A percentile compares a stretch with the other conserved stretches of the same genome.
These are phyloP conservation scores for Aspergillus sp. DNA, from an alignment of 2,329 filamentous ascomycete genomes.

Conservation along the genomic window DNA sequence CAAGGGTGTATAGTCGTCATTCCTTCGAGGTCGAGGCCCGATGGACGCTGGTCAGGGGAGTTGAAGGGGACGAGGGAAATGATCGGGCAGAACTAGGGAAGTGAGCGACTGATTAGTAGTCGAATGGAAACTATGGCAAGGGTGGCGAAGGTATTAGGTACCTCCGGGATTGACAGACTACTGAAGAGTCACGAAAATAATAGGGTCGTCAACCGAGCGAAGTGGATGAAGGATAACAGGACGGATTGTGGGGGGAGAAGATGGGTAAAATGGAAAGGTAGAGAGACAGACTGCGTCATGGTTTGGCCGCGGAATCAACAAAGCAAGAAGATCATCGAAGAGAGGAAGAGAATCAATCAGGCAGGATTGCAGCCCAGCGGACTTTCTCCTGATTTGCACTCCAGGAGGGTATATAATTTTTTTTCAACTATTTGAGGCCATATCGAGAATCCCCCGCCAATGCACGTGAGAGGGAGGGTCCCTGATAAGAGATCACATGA, in stretches of 20 bases:
- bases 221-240: slow-evolving; percentile 27
- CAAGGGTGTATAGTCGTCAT: neutral
- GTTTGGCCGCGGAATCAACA: slow-evolving; percentile 20
- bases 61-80: too few relatives aligned
- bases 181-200: too few relatives aligned
- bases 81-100: too few relatives aligned
- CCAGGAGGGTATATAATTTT: neutral
- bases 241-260: neutral
- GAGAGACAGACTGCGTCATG: slow-evolving; percentile 33
- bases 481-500: neutral
- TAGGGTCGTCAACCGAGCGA: slow-evolving; percentile 11
- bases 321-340: slow-evolving; percentile 5
- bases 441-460: too few relatives aligned
- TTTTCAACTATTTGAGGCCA: too few relatives aligned
- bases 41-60: slow-evolving; percentile 6
- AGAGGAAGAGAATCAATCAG: slow-evolving; percentile 3
- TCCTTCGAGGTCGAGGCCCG: neutral
- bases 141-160: too few relatives aligned
- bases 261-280: slow-evolving; percentile 17
- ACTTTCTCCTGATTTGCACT: neutral
- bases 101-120: too few relatives aligned
- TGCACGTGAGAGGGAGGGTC: too few relatives aligned
- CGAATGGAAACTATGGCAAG: too few relatives aligned
- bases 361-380: slow-evolving; percentile 6
- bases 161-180: too few relatives aligned